Evolutionary conservation across 2,329 filamentous ascomycete species (phyloP), one percentile per base, ranked within the genome.

Genomic region (Cercospora janseana): DNA sequence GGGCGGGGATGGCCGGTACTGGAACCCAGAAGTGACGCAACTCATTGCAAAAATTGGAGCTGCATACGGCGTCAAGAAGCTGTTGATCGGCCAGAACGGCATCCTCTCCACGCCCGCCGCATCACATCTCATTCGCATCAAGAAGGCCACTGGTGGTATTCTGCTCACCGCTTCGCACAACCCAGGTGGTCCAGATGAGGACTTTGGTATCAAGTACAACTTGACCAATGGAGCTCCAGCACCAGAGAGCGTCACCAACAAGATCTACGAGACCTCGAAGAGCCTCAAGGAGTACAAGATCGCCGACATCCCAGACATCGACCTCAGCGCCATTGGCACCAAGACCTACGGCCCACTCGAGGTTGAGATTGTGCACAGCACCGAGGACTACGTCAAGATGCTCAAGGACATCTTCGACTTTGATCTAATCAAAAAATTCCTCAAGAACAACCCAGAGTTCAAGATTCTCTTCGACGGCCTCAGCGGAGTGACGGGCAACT

Each of bases 161-260:
- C 79, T 98, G 54, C 77, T 98, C 73, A 98, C 93, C 56, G 93
- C 93, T 62, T 95, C 90, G 71, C 93, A 98, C 79, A 98, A 98
- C 77, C 91, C 93, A 54, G 93, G 93, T 72, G 93, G 92, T 92
- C 93, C 93, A 56, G 86, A 82, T 63, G 87, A 93, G 70, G 93
- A 98, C 74, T 98, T 98, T 65, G 93, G 93, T 63, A 98, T 98
- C 84, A 98, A 98, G 78, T 98, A 98, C 82, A 98, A 98, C 79
- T 79, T 98, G 52, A 79, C 89, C 70, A 97, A 98, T 68, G 93
- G 93, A 64, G 93, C 91, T 49, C 93, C 93, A 34, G 93, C 93
- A 49, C 93, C 93, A 52, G 93, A 98, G 73, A 86, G 87, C 47
- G 88, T 98, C 60, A 98, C 93, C 61, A 94, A 98, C 83, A 95